Evolutionary conservation across 768 basidiomycete genomes (phyloP).

Genomic region (Mycena polygramma): DNA sequence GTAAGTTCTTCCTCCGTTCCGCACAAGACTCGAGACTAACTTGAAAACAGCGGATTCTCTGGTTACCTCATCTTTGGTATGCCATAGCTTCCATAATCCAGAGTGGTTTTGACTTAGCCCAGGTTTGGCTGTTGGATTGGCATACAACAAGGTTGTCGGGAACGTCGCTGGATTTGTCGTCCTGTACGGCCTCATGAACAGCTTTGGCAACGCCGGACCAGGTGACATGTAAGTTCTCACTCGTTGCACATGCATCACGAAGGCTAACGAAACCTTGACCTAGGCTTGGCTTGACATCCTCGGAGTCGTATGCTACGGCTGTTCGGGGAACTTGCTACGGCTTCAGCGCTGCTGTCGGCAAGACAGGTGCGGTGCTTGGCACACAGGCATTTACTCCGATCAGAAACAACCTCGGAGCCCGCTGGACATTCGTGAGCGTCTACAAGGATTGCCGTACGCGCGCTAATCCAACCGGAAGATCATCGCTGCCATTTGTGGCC

Average conservation of each 20-base stretch:
- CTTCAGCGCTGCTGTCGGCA: constrained; percentile 75
- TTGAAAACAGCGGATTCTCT: constrained; percentile 67
- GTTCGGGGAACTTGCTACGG: constrained; percentile 76
- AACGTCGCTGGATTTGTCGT: constrained; percentile 77
- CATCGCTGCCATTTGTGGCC: constrained; percentile 72
- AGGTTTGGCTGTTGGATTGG: constrained; percentile 70
- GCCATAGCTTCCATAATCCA: background rate
- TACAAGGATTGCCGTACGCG: background rate
- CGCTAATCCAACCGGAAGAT: constrained; percentile 8
- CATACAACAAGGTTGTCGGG: constrained; percentile 73
- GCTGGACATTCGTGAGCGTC: constrained; percentile 48
- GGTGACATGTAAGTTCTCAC: constrained; percentile 65
- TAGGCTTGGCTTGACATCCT: constrained; percentile 32
- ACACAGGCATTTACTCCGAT: constrained; percentile 81
- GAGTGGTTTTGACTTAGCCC: constrained; percentile 10
- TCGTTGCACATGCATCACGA: background rate
- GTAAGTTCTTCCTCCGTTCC: background rate
- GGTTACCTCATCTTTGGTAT: constrained; percentile 74
- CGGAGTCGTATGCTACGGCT: constrained; percentile 33
- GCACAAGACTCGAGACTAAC: background rate
- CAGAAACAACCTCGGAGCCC: constrained; percentile 74
- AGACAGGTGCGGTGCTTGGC: constrained; percentile 79
- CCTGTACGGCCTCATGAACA: constrained; percentile 81
- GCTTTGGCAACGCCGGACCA: constrained; percentile 59
- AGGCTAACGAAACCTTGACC: background rate